Evolutionary conservation across 75 land plant genomes (phyloP), one percentile per base, ranked within the genome.

Genomic region (Isoetes taiwanensis): DNA sequence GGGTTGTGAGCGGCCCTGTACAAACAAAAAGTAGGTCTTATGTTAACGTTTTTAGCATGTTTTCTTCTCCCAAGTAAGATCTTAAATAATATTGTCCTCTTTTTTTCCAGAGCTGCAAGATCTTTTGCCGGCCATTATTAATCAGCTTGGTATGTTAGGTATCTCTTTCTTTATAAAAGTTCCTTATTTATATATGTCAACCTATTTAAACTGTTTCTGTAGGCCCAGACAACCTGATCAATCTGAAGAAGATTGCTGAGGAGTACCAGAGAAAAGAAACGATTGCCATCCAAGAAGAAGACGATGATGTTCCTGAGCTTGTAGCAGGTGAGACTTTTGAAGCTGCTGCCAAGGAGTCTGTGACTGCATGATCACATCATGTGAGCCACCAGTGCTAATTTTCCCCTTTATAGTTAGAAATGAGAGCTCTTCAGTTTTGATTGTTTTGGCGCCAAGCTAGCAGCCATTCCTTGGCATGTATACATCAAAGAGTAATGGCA

Each of bases 181-280:
- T 37, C 39, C 14, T 14, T 37, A 9, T 37, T 14, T 37, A 9
- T 37, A 9, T 46, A 6, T 46, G 21, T 46, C 50, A 8, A 6
- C 4, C n/a, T n/a, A 19, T 46, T 16, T 46, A 46, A 19, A 6
- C 14, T 17, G 17, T 35, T 9, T 3, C 16, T 34, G 41, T 74
- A 80, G 91, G 91, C 3, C 91, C 91, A 6, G 91, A 86, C 61
- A 84, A 74, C 59, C 64, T 83, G 63, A 78, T 46, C 4, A 46
- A 46, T 23, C 23, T 46, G 50, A 46, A 46, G 50, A 46, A 19
- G 50, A 46, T 46, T 8, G 50, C 50, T 6, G 12, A 46, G 50
- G 21, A 46, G 50, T 46, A n/a, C 12, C 50, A 46, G 50, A 37
- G 39, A 14, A 9, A 37, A 14, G 14, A 14, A 37, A 6, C 50